Evolutionary conservation across 129 eudicot genomes (phyloP), one percentile per base, ranked within the genome.

Genomic region (Tanacetum coccineum): DNA sequence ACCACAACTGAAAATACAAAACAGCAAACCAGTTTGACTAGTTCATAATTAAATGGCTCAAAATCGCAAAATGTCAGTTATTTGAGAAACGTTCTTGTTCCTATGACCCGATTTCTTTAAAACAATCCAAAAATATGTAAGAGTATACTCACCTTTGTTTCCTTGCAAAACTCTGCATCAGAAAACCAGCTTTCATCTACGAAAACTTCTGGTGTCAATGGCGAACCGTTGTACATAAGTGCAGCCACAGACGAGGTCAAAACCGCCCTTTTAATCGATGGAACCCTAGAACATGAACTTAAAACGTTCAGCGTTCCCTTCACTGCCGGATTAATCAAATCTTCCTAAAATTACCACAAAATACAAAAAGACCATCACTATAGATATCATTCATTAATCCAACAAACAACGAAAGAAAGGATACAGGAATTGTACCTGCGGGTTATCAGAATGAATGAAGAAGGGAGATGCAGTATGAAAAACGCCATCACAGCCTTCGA

Each of bases 261-360:
- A 54, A 89, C 88, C 67, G 83, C 97, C 74, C 88, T 77, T 73
- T 76, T 87, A 2, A 91, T 71, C 6, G 83, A 56, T 22, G 86
- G 53, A 42, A 79, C 53, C 75, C 78, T 87, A 12, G 80, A 77
- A 74, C 92, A 85, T 32, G 97, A 79, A 15, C 71, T 72, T 45
- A 91, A 86, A 59, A 91, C 96, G 45, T 91, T 91, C n/a, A 91
- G 74, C 25, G 97, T 91, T 49, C 97, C 97, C 73, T 87, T 91
- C 2, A 91, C 67, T 7, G 93, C 93, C 0, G 97, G 97, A 66
- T 87, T 90, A 66, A 91, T 74, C 70, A 91, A 40, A 54, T 85
- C 90, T 21, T 79, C 80, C 96, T 89, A 82, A 26, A 36, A 70
- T 46, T 58, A 76, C 6, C 5, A 66, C 39, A 59, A 36, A 22